Evolutionary conservation across 139 green algal species (phyloP), one percentile per base, ranked within the genome.

Genomic region (Picochlorum costavermella): DNA sequence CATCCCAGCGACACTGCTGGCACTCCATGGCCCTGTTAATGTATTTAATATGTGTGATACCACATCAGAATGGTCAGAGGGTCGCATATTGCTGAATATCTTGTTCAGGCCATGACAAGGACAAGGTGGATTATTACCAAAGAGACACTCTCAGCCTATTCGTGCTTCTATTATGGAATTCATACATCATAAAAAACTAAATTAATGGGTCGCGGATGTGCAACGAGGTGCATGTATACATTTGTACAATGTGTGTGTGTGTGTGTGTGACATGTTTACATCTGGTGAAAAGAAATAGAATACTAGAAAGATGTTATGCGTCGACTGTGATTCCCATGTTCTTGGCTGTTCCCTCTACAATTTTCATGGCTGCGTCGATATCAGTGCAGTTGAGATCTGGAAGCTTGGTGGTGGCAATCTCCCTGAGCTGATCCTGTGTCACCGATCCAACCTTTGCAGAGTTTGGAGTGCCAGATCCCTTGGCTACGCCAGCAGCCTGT

Each of bases 381-480:
- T 83, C 85, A 10, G 57, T 88, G 64, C 83, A 86, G 81, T 99
- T 99, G 33, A 96, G 83, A 72, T 99, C 94, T 20, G 91, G 90
- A 65, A 99, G 71, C 86, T 99, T 99, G 62, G 81, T 96, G 72
- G 84, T 79, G 10, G 94, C 94, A 73, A 99, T 99, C 70, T 96
- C 91, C 69, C 78, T 86, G 3, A 93, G 49, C 71, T 98, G 92
- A 3, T 85, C 92, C 40, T 64, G 45, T 8, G 91, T 97, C n/a
- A 98, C 83, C 56, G 79, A 83, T 40, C 92, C 92, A 9, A 98
- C 83, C 40, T 76, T 86, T 45, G 86, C 75, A 44, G 75, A 83
- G 63, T 88, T 84, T 28, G 87, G 84, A 60, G 88, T 86, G 12
- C 84, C 84, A n/a, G 87, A 88, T 5, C 92, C 92, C 31, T 74